Conservation (phyloP, 257 asterid genomes). For the Gardenia jasminoides region DNA sequence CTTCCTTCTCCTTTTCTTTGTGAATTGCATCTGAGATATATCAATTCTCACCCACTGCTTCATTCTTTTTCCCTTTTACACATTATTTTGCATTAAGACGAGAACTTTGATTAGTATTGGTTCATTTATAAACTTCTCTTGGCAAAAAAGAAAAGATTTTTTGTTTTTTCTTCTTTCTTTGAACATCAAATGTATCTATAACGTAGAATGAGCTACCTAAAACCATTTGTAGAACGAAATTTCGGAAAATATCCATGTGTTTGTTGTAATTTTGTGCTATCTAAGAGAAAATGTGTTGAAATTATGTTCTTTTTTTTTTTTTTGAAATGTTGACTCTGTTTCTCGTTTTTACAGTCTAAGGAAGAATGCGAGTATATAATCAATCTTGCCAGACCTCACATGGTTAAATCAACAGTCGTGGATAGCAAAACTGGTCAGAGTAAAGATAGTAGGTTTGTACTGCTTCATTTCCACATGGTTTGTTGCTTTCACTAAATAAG, state of each 20-base stretch:
- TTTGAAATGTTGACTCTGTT: conserved; percentile 11
- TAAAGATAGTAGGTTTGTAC: conserved; percentile 67
- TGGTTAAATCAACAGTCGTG: conserved; percentile 65
- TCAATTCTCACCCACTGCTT: background rate
- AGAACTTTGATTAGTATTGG: background rate
- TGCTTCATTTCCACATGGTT: conserved; percentile 7
- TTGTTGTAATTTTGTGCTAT: background rate
- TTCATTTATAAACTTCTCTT: background rate
- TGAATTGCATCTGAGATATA: background rate
- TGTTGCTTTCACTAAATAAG: background rate
- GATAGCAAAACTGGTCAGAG: conserved; percentile 77
- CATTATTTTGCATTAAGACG: background rate
- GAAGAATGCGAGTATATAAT: conserved; percentile 84
- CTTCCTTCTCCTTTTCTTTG: background rate
- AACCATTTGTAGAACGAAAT: background rate
- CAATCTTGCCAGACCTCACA: conserved; percentile 65
- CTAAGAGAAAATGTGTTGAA: background rate
- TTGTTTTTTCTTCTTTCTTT: background rate
- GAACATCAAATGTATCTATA: no score
- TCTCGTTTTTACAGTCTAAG: conserved; percentile 50
- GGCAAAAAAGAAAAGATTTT: background rate
- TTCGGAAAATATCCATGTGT: background rate
- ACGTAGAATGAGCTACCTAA: background rate
- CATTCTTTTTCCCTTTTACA: background rate
- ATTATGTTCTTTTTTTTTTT: background rate